A percentile compares a stretch with the other conserved stretches of the same genome.
These are phyloP conservation scores for Eucalyptus pumila DNA, from an alignment of 345 rosid species.

Conservation along the genomic window DNA sequence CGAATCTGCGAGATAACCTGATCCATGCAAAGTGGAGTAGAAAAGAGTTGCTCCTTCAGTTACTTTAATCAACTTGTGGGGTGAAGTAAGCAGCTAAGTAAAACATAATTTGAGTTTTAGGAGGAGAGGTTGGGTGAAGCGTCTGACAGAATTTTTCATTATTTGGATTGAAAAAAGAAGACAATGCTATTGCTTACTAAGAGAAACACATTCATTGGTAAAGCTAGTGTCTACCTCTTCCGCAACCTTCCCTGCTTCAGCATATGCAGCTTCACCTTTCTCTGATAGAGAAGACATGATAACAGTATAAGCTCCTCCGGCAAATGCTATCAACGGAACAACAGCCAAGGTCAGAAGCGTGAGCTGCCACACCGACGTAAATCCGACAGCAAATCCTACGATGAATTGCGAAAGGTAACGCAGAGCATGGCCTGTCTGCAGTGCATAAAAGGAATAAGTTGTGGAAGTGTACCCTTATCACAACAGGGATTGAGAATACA, in stretches of 20 bases:
- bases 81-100: not conserved
- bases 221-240: slow-evolving; percentile 45
- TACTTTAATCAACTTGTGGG: not conserved
- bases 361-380: slow-evolving; percentile 68
- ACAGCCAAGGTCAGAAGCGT: slow-evolving; percentile 78
- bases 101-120: not conserved
- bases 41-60: not conserved
- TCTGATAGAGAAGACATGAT: slow-evolving; percentile 63
- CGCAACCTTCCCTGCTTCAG: slow-evolving; percentile 70
- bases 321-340: slow-evolving; percentile 69
- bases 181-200: not conserved
- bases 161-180: not conserved
- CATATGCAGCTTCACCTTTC: slow-evolving; percentile 76
- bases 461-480: not conserved
- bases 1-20: slow-evolving; percentile 75
- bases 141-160: not conserved
- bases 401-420: slow-evolving; percentile 62
- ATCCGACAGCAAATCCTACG: slow-evolving; percentile 56
- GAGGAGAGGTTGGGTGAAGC: not conserved
- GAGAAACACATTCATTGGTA: rapidly evolving
- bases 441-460: not conserved
- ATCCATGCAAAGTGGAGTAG: not conserved
- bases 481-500: not conserved
- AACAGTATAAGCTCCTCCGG: slow-evolving; percentile 66
- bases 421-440: slow-evolving; percentile 68